Conservation (phyloP, 495 filamentous ascomycete species). For the Lepraria neglecta region DNA sequence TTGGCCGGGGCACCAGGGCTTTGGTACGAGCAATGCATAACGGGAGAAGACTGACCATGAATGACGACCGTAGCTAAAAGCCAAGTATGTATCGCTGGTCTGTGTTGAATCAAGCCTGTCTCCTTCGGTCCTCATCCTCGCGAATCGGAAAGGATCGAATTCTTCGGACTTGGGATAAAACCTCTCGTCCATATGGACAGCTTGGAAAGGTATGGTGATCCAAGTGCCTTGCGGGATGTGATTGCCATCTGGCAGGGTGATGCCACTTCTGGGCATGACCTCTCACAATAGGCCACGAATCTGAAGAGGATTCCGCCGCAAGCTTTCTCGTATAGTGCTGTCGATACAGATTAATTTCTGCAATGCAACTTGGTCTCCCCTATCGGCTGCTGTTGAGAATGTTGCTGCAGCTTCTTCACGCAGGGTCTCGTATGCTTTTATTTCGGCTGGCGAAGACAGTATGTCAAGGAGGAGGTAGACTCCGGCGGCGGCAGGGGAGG, state of each 20-base stretch:
- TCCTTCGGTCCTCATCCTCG: constrained; percentile 7
- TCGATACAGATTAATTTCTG: background rate
- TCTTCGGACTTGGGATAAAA: constrained; percentile 9
- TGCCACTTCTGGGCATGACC: constrained; percentile 6
- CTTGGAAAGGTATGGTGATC: constrained; percentile 7
- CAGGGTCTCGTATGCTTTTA: background rate
- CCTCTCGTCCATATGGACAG: constrained; percentile 19
- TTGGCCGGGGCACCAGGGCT: background rate
- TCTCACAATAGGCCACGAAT: constrained; percentile 1
- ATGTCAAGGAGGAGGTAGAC: constrained; percentile 2
- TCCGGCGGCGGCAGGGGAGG: background rate
- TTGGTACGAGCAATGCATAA: background rate
- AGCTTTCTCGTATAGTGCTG: constrained; percentile 15
- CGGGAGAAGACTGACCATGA: background rate
- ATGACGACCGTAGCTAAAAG: constrained; percentile 18
- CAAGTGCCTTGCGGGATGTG: constrained; percentile 15
- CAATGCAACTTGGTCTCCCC: background rate
- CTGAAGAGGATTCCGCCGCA: background rate
- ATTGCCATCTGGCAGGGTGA: constrained; percentile 13
- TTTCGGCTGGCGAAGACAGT: background rate
- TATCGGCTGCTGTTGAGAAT: background rate
- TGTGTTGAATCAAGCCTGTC: constrained; percentile 11
- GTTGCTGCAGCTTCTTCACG: background rate
- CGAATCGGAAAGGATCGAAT: constrained; percentile 22
- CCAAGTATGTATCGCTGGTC: background rate